Conservation (phyloP, 2,329 filamentous ascomycete genomes). For the Chaetomium sp. region DNA sequence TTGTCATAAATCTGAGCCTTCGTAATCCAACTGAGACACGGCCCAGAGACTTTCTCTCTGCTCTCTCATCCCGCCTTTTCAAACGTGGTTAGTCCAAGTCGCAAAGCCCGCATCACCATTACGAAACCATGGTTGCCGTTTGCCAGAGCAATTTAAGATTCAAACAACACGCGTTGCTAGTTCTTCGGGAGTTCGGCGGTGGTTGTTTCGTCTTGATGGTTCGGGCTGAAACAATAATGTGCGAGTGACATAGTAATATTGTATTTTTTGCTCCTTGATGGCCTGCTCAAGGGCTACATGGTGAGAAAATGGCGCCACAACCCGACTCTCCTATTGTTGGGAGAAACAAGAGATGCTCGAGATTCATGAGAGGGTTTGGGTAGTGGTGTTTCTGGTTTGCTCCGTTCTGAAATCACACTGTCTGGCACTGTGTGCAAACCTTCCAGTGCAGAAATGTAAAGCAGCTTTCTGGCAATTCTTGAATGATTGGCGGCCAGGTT, state of each 20-base stretch:
- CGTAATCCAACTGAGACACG: slow-evolving; percentile 24
- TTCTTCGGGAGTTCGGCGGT: background rate
- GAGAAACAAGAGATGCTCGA: background rate
- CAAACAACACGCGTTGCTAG: slow-evolving; percentile 9
- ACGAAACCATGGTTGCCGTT: slow-evolving; percentile 17
- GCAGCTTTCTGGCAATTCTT: background rate
- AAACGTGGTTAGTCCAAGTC: background rate
- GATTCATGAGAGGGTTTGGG: background rate
- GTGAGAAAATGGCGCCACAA: background rate
- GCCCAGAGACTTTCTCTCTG: slow-evolving; percentile 10
- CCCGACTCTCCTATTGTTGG: background rate
- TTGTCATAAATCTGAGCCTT: slow-evolving; percentile 12
- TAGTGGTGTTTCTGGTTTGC: background rate
- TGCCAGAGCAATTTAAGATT: slow-evolving; percentile 16
- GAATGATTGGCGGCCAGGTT: background rate
- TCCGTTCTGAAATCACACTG: background rate
- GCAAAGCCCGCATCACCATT: slow-evolving; percentile 15
- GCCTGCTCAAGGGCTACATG: background rate
- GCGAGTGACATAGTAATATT: background rate
- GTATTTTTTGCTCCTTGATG: background rate
- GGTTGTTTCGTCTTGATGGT: slow-evolving; percentile 4
- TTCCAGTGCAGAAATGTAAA: background rate
- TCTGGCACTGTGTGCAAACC: background rate
- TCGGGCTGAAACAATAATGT: background rate
- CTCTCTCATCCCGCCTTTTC: slow-evolving; percentile 6